Conservation (phyloP, 2,329 filamentous ascomycete species). For the Diplodia scrobiculata region DNA sequence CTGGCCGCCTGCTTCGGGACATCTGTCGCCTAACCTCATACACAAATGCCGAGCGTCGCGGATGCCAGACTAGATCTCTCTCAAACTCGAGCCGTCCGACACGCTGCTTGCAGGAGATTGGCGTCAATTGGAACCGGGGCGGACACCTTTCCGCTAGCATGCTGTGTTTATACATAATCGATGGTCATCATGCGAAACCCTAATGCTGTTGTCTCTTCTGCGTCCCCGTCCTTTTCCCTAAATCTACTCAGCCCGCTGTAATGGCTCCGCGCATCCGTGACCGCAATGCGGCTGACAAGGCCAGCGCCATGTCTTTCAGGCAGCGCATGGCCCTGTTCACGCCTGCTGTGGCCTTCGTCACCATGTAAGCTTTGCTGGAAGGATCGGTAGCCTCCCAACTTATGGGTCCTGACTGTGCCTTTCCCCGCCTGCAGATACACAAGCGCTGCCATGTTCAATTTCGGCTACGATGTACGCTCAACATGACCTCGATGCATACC, state of each 20-base stretch:
- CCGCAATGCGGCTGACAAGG: slow-evolving; percentile 9
- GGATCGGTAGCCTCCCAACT: background rate
- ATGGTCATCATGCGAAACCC: background rate
- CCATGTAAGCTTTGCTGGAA: slow-evolving; percentile 5
- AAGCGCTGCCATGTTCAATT: slow-evolving; percentile 27
- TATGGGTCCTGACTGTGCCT: background rate
- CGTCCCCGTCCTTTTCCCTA: background rate
- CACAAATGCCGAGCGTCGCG: slow-evolving; percentile 1
- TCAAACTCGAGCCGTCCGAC: background rate
- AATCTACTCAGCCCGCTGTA: background rate
- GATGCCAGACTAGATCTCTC: background rate
- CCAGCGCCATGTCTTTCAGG: slow-evolving; percentile 8
- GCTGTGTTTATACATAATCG: slow-evolving; percentile 3
- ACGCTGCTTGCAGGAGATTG: background rate
- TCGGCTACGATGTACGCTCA: slow-evolving; percentile 22
- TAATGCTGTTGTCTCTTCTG: background rate
- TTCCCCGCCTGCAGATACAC: slow-evolving; percentile 5
- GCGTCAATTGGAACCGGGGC: background rate
- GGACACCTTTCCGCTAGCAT: slow-evolving; percentile 15
- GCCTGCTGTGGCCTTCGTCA: slow-evolving; percentile 23
- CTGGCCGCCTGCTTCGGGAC: slow-evolving; percentile 9
- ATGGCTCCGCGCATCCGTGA: slow-evolving; percentile 8
- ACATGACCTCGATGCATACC: too few species aligned
- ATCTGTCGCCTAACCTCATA: slow-evolving; percentile 25
- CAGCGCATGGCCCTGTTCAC: slow-evolving; percentile 21